Base-by-base conservation (phyloP, 1,284 basidiomycete genomes). In the Rhodotorula sp. region DNA sequence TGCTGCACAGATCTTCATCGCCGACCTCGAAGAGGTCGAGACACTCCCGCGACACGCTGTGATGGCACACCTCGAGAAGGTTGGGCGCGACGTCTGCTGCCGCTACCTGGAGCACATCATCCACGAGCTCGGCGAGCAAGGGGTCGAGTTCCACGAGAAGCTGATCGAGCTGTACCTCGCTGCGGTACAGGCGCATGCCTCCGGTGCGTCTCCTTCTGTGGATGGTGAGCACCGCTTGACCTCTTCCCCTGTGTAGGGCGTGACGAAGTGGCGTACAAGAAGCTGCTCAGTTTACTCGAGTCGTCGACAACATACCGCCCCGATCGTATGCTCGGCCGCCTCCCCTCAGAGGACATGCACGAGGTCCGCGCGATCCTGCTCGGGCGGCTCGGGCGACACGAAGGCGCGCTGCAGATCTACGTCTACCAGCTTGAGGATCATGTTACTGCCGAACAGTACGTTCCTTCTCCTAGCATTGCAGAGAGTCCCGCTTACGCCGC, bases 321-420 rank as follows among this genome's bases (percentile, higher is more conserved):
- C 1, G 92, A 94, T 80, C 86, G 91, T 10, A 81, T 98, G 27
- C 90, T 96, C 76, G 89, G 87, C 13, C 81, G 88, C 34, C 82
- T 97, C 12, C 90, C 91, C 0, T 85, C 87, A 1, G 76, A 80
- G 27, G 74, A 80, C 90, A 84, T 94, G 61, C 91, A 87, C 70
- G 91, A 96, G 80, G 92, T 92, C 1, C 88, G 94, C 51, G 96
- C 97, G 0, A 88, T 96, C 67, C 85, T 99, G 7, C 84, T 98
- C 8, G 97, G 96, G 6, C 87, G 91, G 32, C 85, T 98, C 71
- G 93, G 92, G 0, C 88, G 92, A 70, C 94, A 99, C 78, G 92
- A 96, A 77, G 91, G 90, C 71, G 96, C 96, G 0, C 86, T 99
- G 36, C 90, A 92, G 79, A 87, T 97, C 37, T 98, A 98, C 80